A percentile compares a stretch with the other conserved stretches of the same genome.
Conservation (phyloP, 768 basidiomycete genomes). For the Tulasnella sp. region DNA sequence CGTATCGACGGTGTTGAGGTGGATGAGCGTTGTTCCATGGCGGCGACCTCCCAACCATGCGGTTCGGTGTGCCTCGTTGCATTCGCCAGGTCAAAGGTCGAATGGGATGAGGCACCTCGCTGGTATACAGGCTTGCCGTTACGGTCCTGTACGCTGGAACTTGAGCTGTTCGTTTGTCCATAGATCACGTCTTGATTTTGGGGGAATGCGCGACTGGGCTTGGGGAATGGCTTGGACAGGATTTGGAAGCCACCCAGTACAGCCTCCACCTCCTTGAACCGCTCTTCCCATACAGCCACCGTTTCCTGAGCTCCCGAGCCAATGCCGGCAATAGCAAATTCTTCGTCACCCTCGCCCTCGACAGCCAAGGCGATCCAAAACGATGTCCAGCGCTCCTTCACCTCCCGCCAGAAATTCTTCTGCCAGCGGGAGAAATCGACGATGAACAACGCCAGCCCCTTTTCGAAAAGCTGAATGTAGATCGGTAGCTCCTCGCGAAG, state of each 20-base stretch:
- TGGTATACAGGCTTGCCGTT: conserved; percentile 6
- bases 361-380: conserved; percentile 75
- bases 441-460: conserved; percentile 2
- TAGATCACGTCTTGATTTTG: conserved; percentile 21
- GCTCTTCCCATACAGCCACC: conserved; percentile 50
- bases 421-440: conserved; percentile 13
- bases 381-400: conserved; percentile 57
- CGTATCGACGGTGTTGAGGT: neutral
- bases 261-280: conserved; percentile 56
- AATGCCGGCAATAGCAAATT: conserved; percentile 6
- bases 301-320: conserved; percentile 43
- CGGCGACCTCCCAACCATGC: neutral
- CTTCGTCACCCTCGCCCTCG: conserved; percentile 38
- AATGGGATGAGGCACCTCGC: neutral
- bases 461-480: conserved; percentile 44
- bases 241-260: conserved; percentile 31
- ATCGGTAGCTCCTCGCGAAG: conserved; percentile 57
- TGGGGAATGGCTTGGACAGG: neutral
- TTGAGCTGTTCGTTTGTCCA: conserved; percentile 7
- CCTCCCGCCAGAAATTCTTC: conserved; percentile 27
- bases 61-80: neutral
- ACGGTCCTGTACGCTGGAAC: neutral
- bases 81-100: neutral
- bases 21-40: neutral
- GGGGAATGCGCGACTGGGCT: conserved; percentile 15